phyloP scores from a whole-genome alignment of 176 grass and related monocot genomes.

The Musa beccarii region DNA sequence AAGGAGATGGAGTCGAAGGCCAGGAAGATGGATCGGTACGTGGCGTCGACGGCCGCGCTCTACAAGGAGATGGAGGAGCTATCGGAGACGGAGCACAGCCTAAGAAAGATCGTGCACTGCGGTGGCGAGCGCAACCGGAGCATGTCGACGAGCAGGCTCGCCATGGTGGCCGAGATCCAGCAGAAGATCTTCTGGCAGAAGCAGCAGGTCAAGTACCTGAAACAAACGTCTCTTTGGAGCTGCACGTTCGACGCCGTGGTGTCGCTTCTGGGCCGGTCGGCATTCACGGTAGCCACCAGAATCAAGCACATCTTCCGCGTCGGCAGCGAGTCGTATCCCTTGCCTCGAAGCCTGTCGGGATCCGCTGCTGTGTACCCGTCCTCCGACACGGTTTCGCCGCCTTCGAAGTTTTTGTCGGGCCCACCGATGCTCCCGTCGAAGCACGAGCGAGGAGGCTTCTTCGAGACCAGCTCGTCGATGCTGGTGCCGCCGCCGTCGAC shows the following conservation, averaged over 20 bases:
- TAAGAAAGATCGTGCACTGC: constrained; percentile 51
- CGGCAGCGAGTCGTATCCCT: constrained; percentile 16
- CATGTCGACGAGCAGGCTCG: constrained; percentile 48
- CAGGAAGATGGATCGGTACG: constrained; percentile 54
- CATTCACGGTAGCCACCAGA: constrained; percentile 52
- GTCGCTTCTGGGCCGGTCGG: constrained; percentile 32
- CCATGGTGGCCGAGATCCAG: constrained; percentile 52
- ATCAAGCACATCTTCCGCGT: constrained; percentile 62
- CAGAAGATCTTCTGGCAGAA: constrained; percentile 64
- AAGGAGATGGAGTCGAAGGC: constrained; percentile 68
- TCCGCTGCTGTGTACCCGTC: constrained; percentile 56
- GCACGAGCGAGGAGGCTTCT: constrained; percentile 19
- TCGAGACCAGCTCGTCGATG: constrained; percentile 31
- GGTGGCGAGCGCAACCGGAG: constrained; percentile 9
- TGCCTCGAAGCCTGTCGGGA: constrained; percentile 40
- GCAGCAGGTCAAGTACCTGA: constrained; percentile 79
- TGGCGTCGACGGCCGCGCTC: constrained; percentile 35
- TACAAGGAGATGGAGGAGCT: constrained; percentile 69
- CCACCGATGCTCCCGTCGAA: constrained; percentile 19
- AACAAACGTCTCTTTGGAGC: constrained; percentile 63
- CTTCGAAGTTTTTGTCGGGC: constrained; percentile 37
- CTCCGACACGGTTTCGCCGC: constrained; percentile 7
- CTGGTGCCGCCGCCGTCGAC: constrained; percentile 44
- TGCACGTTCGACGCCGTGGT: constrained; percentile 58
- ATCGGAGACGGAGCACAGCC: constrained; percentile 43